A percentile compares a stretch with the other conserved stretches of the same genome.
phyloP scores from a whole-genome alignment of 192 early-diverging fungal genomes.

The Linnemannia zychae region DNA sequence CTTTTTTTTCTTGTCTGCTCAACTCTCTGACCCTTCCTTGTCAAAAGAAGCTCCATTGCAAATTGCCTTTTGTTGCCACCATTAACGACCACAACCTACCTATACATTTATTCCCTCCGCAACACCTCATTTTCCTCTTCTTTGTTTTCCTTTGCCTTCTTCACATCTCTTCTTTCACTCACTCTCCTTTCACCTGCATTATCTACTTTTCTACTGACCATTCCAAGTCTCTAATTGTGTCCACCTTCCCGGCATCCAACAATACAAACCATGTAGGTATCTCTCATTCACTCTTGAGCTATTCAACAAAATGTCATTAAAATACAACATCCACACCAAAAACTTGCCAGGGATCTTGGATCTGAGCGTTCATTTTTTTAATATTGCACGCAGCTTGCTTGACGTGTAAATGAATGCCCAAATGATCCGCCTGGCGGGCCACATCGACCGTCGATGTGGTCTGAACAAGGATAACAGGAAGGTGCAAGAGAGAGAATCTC shows the following conservation, averaged over 20 bases:
- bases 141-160: background rate
- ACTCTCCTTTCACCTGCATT: background rate
- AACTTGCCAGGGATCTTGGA: background rate
- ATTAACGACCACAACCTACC: background rate
- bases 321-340: background rate
- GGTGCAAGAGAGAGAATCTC: background rate
- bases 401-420: background rate
- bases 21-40: background rate
- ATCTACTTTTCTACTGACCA: background rate
- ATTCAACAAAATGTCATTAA: slow-evolving; percentile 1
- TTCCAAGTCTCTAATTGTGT: background rate
- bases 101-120: background rate
- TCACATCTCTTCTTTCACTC: background rate
- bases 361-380: background rate
- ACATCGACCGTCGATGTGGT: background rate
- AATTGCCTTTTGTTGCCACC: slow-evolving; percentile 1
- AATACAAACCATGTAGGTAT: slow-evolving; percentile 9
- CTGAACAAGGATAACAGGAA: background rate
- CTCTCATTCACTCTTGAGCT: background rate
- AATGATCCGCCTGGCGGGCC: background rate
- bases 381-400: background rate
- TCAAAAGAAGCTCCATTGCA: background rate
- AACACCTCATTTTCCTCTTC: background rate
- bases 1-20: background rate
- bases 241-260: background rate